Percentiles rank a stretch among this genome's conserved stretches.
Evolutionary conservation across 768 basidiomycete genomes (phyloP).

Genomic region (Suillus hirtellus): DNA sequence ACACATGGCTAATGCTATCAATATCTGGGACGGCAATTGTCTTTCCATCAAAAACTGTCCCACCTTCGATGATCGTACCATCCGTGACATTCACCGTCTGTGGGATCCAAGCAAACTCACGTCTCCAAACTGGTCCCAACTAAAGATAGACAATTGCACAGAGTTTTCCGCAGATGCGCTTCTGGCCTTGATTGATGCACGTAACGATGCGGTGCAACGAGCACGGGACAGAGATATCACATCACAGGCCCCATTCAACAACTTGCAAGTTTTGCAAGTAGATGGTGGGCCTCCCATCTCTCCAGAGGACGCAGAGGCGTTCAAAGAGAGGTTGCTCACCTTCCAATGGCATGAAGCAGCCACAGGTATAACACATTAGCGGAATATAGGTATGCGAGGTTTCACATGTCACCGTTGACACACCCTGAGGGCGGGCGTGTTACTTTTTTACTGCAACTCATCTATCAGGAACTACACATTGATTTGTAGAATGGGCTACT

Average conservation of each 20-base stretch:
- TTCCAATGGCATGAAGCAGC: slow-evolving; percentile 1
- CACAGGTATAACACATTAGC: background rate
- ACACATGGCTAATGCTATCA: background rate
- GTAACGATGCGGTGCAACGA: background rate
- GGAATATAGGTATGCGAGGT: background rate
- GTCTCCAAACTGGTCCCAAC: slow-evolving; percentile 3
- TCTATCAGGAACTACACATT: background rate
- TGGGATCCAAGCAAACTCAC: slow-evolving; percentile 4
- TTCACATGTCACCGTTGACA: background rate
- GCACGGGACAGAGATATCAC: background rate
- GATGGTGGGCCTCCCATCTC: slow-evolving; percentile 1
- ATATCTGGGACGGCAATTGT: background rate
- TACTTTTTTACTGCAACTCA: background rate
- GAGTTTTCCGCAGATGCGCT: background rate
- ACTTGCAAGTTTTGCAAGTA: background rate
- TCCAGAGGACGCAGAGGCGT: no score
- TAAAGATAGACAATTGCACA: slow-evolving; percentile 3
- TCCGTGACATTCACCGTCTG: background rate
- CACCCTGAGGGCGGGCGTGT: background rate
- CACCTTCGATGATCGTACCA: background rate
- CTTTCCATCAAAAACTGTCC: slow-evolving; percentile 3
- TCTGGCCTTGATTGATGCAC: slow-evolving; percentile 1
- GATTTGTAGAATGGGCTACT: background rate
- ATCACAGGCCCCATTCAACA: background rate
- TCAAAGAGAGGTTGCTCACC: background rate